A percentile compares a stretch with the other conserved stretches of the same genome.
Conservation (phyloP, 495 filamentous ascomycete genomes). For the Penicillium silybi region DNA sequence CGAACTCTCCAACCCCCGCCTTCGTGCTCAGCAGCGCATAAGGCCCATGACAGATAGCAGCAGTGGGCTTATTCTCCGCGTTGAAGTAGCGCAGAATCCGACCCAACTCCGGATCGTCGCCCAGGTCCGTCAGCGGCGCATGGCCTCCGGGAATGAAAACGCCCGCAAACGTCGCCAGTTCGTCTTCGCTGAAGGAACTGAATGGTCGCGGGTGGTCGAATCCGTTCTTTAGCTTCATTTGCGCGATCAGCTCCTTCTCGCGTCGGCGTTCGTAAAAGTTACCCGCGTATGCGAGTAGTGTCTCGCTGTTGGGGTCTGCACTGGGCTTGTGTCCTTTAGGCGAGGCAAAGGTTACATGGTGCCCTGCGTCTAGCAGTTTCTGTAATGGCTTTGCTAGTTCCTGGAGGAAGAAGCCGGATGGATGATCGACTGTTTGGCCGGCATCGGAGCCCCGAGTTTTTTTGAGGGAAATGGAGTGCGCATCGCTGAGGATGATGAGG, state of each 20-base stretch:
- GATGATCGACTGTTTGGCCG: slow-evolving; percentile 29
- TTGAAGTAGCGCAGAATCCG: slow-evolving; percentile 37
- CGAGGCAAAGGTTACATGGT: slow-evolving; percentile 37
- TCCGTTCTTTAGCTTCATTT: slow-evolving; percentile 39
- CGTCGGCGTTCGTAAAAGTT: slow-evolving; percentile 40
- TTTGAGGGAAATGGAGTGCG: slow-evolving; percentile 31
- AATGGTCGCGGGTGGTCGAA: slow-evolving; percentile 27
- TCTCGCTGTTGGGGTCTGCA: slow-evolving; percentile 36
- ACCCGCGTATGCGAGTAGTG: slow-evolving; percentile 30
- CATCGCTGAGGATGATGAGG: slow-evolving; percentile 40
- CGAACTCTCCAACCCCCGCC: slow-evolving; percentile 28
- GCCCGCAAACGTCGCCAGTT: slow-evolving; percentile 28
- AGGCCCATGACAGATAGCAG: slow-evolving; percentile 42
- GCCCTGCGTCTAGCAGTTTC: slow-evolving; percentile 33
- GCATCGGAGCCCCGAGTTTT: slow-evolving; percentile 23
- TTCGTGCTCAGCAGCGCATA: slow-evolving; percentile 36
- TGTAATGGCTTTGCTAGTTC: slow-evolving; percentile 41
- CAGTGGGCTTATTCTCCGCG: slow-evolving; percentile 29
- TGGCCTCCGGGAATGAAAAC: slow-evolving; percentile 44
- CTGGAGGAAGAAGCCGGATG: slow-evolving; percentile 42
- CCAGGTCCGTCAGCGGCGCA: slow-evolving; percentile 36
- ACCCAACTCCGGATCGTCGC: slow-evolving; percentile 33
- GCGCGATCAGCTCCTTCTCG: slow-evolving; percentile 32
- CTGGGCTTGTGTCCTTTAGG: slow-evolving; percentile 31
- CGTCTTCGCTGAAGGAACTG: slow-evolving; percentile 23